Conservation (phyloP, 768 basidiomycete genomes). For the Naganishia onofrii region DNA sequence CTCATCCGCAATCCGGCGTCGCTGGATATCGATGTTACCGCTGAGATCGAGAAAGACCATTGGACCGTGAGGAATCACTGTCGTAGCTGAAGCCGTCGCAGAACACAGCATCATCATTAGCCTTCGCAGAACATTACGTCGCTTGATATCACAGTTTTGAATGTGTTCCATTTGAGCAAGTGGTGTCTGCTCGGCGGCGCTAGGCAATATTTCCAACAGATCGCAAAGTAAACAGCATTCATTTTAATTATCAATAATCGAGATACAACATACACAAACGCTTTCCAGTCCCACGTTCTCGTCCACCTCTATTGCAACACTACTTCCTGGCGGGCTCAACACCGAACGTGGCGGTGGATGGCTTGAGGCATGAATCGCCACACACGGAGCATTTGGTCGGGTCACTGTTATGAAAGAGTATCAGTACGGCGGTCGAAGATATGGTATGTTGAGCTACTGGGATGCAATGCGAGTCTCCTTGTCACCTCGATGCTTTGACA, state of each 20-base stretch:
- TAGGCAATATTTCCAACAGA: background rate
- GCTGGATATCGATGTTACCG: no score
- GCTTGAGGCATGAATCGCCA: conserved; percentile 28
- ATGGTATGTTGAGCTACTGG: no score
- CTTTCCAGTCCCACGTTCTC: background rate
- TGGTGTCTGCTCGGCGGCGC: background rate
- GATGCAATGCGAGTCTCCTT: no score
- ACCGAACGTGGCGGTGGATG: conserved; percentile 23
- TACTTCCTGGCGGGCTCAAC: conserved; percentile 26
- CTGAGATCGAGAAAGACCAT: no score
- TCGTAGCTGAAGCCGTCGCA: no score
- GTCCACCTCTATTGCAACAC: background rate
- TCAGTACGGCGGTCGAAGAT: background rate
- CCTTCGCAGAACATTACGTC: no score
- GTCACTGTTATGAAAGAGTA: background rate
- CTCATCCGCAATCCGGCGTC: no score
- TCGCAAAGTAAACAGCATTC: background rate
- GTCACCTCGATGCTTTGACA: no score
- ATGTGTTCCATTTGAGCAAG: no score
- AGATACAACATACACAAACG: background rate
- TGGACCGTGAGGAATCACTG: no score
- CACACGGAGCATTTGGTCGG: conserved; percentile 26
- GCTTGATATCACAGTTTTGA: no score
- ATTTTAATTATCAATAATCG: background rate
- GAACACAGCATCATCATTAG: no score